Percentiles rank a stretch among this genome's conserved stretches.
Conservation (phyloP, 257 asterid species). For the Rauvolfia tetraphylla region DNA sequence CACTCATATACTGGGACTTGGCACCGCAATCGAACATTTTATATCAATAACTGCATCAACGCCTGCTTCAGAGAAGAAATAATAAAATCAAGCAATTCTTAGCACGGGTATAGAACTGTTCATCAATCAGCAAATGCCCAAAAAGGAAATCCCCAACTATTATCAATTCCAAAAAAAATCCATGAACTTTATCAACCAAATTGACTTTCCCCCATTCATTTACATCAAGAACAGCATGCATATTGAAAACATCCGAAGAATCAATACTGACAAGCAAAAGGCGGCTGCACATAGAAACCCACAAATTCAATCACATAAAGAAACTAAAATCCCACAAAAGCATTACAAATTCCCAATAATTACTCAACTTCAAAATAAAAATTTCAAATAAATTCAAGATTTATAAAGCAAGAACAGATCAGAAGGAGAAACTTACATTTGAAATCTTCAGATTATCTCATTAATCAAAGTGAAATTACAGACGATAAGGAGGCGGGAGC, state of each 20-base stretch:
- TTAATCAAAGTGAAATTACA: background rate
- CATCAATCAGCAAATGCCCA: background rate
- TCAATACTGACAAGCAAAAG: background rate
- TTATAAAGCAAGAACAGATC: constrained; percentile 8
- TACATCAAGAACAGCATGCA: background rate
- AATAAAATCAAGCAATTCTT: constrained; percentile 4
- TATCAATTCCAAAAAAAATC: background rate
- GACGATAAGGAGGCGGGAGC: background rate
- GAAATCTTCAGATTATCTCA: constrained; percentile 11
- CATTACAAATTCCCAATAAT: background rate
- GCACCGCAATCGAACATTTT: constrained; percentile 79
- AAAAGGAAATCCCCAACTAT: background rate
- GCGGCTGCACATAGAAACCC: background rate
- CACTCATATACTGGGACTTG: constrained; percentile 60
- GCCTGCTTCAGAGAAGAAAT: constrained; percentile 43
- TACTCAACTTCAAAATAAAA: constrained; percentile 1
- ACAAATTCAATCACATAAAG: background rate
- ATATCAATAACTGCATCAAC: constrained; percentile 28
- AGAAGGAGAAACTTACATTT: constrained; percentile 6
- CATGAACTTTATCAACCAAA: constrained; percentile 3
- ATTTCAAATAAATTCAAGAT: constrained; percentile 5
- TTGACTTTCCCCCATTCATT: background rate
- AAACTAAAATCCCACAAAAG: background rate
- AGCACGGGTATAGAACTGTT: background rate
- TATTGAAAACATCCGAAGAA: background rate